Evolutionary conservation across 1,284 basidiomycete species (phyloP).

Genomic region (Anthracocystis setariae): DNA sequence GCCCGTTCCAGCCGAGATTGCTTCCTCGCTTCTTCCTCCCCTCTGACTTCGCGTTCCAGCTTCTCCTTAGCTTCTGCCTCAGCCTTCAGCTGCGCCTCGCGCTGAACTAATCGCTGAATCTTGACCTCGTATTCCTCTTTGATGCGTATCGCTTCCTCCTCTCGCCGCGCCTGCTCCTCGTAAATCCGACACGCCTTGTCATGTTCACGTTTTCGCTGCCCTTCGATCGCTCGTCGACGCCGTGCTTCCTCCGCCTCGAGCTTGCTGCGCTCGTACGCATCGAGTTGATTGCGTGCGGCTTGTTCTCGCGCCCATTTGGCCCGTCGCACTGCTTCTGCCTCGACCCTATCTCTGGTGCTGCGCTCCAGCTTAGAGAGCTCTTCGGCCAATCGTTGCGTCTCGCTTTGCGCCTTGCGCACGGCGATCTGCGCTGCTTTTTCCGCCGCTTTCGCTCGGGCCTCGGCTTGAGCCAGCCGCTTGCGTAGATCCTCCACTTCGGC

Average conservation of each 20-base stretch:
- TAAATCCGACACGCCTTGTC: conserved; percentile 12
- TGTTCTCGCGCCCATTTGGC: conserved; percentile 34
- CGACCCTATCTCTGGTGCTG: conserved; percentile 11
- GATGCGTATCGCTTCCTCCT: conserved; percentile 19
- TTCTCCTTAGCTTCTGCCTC: conserved; percentile 15
- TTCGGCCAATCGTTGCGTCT: conserved; percentile 13
- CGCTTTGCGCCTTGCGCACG: conserved; percentile 10
- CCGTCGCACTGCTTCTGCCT: conserved; percentile 23
- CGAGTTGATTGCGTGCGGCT: conserved; percentile 25
- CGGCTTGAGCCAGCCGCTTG: conserved; percentile 17
- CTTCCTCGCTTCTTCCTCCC: conserved; percentile 2
- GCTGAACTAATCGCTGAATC: conserved; percentile 8
- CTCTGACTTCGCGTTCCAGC: conserved; percentile 7
- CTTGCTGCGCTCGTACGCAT: conserved; percentile 32
- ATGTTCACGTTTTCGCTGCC: conserved; percentile 13
- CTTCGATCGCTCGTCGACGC: conserved; percentile 17
- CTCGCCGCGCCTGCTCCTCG: conserved; percentile 20
- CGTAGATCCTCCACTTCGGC: conserved; percentile 21
- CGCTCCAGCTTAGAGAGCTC: conserved; percentile 20
- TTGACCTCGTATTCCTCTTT: conserved; percentile 30
- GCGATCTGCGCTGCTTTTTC: conserved; percentile 17
- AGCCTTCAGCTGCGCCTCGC: conserved; percentile 19
- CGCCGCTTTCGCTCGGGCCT: conserved; percentile 18
- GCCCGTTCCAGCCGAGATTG: conserved; percentile 1
- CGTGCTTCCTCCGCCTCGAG: conserved; percentile 29